These are phyloP conservation scores for Mytilinidion resinicola DNA, from an alignment of 495 filamentous ascomycete species.

Conservation along the genomic window DNA sequence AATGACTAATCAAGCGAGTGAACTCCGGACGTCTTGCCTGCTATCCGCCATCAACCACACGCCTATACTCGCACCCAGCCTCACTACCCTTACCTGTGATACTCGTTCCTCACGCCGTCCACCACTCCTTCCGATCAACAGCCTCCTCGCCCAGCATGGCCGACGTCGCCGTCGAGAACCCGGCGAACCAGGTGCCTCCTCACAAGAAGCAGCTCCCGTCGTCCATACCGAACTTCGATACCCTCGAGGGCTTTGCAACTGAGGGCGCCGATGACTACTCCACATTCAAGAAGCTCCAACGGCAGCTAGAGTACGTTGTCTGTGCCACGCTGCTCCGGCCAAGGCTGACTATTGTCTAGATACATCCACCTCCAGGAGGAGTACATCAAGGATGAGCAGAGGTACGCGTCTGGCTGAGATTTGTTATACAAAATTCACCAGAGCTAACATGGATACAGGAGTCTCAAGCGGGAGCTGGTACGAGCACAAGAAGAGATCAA, in stretches of 20 bases:
- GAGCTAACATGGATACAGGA: conserved; percentile 49
- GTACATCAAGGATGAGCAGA: conserved; percentile 99
- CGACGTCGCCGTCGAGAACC: conserved; percentile 76
- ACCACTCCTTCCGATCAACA: too few species aligned
- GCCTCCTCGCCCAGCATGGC: conserved; percentile 50
- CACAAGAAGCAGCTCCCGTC: conserved; percentile 75
- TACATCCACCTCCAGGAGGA: conserved; percentile 98
- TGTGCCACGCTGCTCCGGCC: background rate
- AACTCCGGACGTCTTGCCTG: too few species aligned
- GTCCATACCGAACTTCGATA: conserved; percentile 82
- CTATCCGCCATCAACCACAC: too few species aligned
- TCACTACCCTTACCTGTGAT: too few species aligned
- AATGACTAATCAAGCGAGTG: too few species aligned
- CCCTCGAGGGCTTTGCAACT: conserved; percentile 68
- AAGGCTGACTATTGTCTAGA: conserved; percentile 44
- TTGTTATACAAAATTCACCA: background rate
- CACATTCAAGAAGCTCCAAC: conserved; percentile 86
- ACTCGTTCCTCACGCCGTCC: too few species aligned
- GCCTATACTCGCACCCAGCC: too few species aligned
- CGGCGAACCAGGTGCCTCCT: conserved; percentile 62
- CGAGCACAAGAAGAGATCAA: conserved; percentile 99
- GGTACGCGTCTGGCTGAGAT: conserved; percentile 44
- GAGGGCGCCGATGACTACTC: conserved; percentile 92
- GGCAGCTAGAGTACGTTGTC: conserved; percentile 76
- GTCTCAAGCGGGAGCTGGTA: conserved; percentile 93